Evolutionary conservation across 768 basidiomycete species (phyloP).

Genomic region (Collybia nuda): DNA sequence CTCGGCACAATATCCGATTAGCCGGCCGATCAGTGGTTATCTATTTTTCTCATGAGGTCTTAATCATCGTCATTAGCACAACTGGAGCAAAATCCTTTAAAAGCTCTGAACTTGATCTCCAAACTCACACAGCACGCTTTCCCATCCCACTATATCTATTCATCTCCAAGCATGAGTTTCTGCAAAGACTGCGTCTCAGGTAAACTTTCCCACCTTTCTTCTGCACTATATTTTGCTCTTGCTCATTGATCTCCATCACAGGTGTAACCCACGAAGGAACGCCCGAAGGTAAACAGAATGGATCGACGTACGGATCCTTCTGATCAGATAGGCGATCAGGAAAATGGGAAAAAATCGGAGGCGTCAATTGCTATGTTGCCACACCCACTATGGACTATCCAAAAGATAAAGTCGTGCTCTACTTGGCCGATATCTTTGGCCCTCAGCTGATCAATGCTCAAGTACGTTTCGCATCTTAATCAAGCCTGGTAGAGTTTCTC

Average conservation of each 20-base stretch:
- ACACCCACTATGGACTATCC: slow-evolving; percentile 50
- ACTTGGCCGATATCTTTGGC: slow-evolving; percentile 54
- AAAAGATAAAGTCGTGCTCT: slow-evolving; percentile 57
- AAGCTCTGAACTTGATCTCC: too few relatives aligned
- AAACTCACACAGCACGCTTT: too few relatives aligned
- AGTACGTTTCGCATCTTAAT: slow-evolving; percentile 27
- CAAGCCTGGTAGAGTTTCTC: not conserved
- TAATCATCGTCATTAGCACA: too few relatives aligned
- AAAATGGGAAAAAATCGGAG: slow-evolving; percentile 43
- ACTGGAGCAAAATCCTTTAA: too few relatives aligned
- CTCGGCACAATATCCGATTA: too few relatives aligned
- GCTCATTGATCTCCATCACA: slow-evolving; percentile 13
- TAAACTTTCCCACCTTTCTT: slow-evolving; percentile 16
- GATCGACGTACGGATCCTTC: slow-evolving; percentile 3
- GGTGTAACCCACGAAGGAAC: slow-evolving; percentile 54
- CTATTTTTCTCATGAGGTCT: too few relatives aligned
- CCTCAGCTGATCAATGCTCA: slow-evolving; percentile 42
- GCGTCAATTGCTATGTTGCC: slow-evolving; percentile 51
- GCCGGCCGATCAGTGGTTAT: too few relatives aligned
- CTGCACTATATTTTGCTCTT: not conserved
- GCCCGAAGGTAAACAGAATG: slow-evolving; percentile 31
- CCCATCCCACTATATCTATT: too few relatives aligned
- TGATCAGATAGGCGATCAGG: slow-evolving; percentile 30
- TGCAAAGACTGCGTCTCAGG: slow-evolving; percentile 55
- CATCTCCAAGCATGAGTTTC: slow-evolving; percentile 25